Evolutionary conservation across 2,329 filamentous ascomycete genomes (phyloP), one percentile per base, ranked within the genome.

Genomic region (Hypoxylon sp.): DNA sequence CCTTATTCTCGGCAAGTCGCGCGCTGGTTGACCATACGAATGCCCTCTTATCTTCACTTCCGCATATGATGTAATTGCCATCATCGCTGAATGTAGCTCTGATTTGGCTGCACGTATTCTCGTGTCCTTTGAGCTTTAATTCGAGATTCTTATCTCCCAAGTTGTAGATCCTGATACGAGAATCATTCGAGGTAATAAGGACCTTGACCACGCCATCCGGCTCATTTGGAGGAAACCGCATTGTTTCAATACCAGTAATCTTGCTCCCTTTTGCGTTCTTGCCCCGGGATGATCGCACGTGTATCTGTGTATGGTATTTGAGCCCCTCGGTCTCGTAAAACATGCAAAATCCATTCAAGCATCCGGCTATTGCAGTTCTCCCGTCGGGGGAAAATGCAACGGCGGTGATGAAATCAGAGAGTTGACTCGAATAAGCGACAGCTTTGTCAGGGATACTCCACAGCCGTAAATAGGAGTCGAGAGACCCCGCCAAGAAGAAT

Each of bases 361-460:
- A 91, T 2, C 96, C 96, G 5, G 94, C 95, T 67, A 99, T 96
- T 5, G 92, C 91, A 34, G 90, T 91, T 75, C 91, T 95, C 0
- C 96, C 96, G 74, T 98, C 94, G 0, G 96, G 96, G 0, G 94
- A 93, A 74, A 99, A 99, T 0, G 92, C 90, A 0, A 98, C 95
- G 1, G 96, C 93, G 0, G 96, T 99, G 67, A 98, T 94, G 78
- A 98, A 91, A 71, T 97, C 94, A 0, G 91, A 88, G 0, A 94
- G 82, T 45, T 91, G 88, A 7, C 86, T 90, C 69, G 90, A 90
- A 75, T 89, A 98, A 0, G 94, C 94, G 27, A 98, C 92, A n/a
- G 86, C 89, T 77, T 96, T 97, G 78, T 99, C 96, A 0, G 96
- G 94, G 48, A 99, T 99, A 75, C 94, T 97, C 96, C 96, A 99